A percentile compares a stretch with the other conserved stretches of the same genome.
Evolutionary conservation across 495 filamentous ascomycete species (phyloP).

Genomic region (Trichoderma virens): DNA sequence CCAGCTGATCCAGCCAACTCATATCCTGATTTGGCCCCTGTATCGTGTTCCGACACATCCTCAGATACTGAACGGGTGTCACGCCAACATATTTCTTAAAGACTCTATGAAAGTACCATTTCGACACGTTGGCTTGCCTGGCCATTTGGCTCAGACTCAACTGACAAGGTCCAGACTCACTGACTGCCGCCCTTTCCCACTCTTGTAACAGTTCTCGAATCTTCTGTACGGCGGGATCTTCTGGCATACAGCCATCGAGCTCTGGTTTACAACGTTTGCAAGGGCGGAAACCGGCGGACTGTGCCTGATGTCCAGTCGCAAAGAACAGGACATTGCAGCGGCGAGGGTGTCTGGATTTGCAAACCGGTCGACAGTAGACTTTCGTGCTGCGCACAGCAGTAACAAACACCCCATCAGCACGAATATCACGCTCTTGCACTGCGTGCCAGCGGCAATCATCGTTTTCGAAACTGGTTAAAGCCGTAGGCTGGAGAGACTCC

Average conservation of each 20-base stretch:
- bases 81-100: background rate
- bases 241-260: background rate
- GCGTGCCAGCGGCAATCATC: background rate
- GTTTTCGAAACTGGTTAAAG: background rate
- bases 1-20: background rate
- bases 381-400: background rate
- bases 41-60: background rate
- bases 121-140: background rate
- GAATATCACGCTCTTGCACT: background rate
- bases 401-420: background rate
- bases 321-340: background rate
- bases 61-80: background rate
- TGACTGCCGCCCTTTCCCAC: background rate
- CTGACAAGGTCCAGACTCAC: background rate
- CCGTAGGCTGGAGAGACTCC: background rate
- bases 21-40: background rate
- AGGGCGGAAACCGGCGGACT: background rate
- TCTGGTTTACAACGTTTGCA: background rate
- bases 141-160: background rate
- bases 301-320: background rate
- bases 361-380: background rate
- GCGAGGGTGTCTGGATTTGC: background rate
- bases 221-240: background rate
- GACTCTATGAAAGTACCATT: background rate
- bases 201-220: background rate